Base-by-base conservation (phyloP, 2,329 filamentous ascomycete species). In the Verticillium longisporum region DNA sequence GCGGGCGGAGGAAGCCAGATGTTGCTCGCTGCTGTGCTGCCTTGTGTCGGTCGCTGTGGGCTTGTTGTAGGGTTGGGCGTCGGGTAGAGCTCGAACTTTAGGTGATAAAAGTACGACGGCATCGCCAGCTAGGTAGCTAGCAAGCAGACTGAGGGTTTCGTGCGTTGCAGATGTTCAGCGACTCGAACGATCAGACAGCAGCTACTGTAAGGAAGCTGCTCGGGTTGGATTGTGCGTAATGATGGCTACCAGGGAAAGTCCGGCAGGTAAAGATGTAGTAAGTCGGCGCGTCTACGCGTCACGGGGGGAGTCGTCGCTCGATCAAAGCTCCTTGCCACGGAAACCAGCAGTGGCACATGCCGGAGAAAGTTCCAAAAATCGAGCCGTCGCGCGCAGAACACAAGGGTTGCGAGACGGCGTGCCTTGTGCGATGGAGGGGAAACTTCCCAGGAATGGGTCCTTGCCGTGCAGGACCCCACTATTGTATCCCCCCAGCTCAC, bases 81-180 rank as follows among this genome's bases (percentile, higher is more conserved):
- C 54, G 78, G 73, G 71, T 88, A 88, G 53, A 88, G 78, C 75
- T 89, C 86, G 68, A 89, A 81, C 66, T 83, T 87, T n/a, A 89
- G 69, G 67, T 88, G 85, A 68, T 88, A 88, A 65, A 83, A 84
- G 71, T 86, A 87, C 34, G 80, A 80, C 76, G 82, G 81, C 84
- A 86, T 59, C 33, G 45, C 45, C 45, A 18, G 45, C 45, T 26
- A 9, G 18, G 18, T 18, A 53, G 45, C 5, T 21, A 10, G 45
- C 26, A 31, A 4, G 45, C 6, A 18, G n/a, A 21, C 45, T n/a
- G 7, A 53, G 18, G 34, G 9, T 13, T 36, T 36, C 9, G 9
- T 1, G 34, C 4, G 9, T 36, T 6, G 34, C 34, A 36, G 34
- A 13, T 36, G 34, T 6, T 13, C 13, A 13, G 34, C 9, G 2